Evolutionary conservation across 768 basidiomycete genomes (phyloP), one percentile per base, ranked within the genome.

Genomic region (Trametes cingulata): DNA sequence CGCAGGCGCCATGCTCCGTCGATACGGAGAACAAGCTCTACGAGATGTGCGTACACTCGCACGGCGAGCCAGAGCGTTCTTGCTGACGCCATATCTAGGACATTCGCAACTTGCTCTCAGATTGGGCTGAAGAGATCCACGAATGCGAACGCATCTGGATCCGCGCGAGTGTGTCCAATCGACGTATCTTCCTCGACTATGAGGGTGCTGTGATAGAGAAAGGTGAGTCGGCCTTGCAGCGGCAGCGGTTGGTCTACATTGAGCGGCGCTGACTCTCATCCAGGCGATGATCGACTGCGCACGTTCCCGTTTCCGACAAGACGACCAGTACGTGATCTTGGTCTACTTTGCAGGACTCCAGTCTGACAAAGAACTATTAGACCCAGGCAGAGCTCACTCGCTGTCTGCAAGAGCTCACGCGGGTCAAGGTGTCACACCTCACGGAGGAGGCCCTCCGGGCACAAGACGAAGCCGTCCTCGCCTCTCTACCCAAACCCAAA

Each of bases 251-350:
- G 4, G 29, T 33, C 10, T 10, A 5, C 10, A 33, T 10, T 33
- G 29, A 33, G 29, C 29, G 15, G 17, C 15, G n/a, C 41, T 37
- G 7, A 45, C 15, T 41, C 6, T 3, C 17, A 20, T 40, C 20
- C 36, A 81, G 77, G 75, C 29, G 96, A 98, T 63, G 83, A 83
- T 33, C 82, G 95, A 37, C 74, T 98, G 29, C 83, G 95, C 43
- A 91, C 88, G 0, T 98, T 96, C 73, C 95, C 95, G 0, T 99
- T 99, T 74, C 95, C 95, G 3, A 99, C 97, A 1, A 87, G 95
- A 40, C 82, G 97, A 65, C 96, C 97, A 14, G 94, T 95, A 73
- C 59, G 90, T 78, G 51, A 19, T 20, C 52, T 2, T n/a, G 39
- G 20, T 19, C 22, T 19, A 10, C 35, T 37, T 45, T 14, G 58